phyloP scores from a whole-genome alignment of 306 rosid species.

The Castanea mollissima region DNA sequence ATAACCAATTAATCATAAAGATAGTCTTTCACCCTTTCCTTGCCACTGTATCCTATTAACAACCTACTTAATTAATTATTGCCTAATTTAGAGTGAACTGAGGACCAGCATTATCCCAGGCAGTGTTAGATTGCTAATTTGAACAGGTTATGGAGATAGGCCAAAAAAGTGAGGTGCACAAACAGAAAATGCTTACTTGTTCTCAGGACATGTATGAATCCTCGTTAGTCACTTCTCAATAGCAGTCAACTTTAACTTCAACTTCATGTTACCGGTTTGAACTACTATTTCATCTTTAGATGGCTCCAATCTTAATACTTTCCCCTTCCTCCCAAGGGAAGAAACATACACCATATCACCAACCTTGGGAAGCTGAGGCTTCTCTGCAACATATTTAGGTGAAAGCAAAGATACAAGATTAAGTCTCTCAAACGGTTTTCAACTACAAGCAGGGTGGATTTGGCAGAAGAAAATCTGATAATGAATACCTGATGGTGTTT shows the following conservation, averaged over 20 bases:
- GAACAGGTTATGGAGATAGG: constrained; percentile 1
- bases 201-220: constrained; percentile 10
- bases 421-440: not conserved
- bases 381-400: constrained; percentile 48
- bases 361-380: constrained; percentile 57
- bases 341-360: constrained; percentile 67
- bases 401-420: constrained; percentile 16
- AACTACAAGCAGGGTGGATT: constrained; percentile 1
- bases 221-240: constrained; percentile 39
- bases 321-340: constrained; percentile 69
- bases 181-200: not conserved
- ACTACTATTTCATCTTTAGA: constrained; percentile 74
- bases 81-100: not conserved
- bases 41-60: not conserved
- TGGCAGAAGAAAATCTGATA: constrained; percentile 7
- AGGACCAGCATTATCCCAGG: not conserved
- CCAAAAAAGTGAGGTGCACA: not conserved
- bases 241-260: constrained; percentile 70
- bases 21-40: not conserved
- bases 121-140: constrained; percentile 2
- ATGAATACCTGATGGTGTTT: constrained; percentile 51
- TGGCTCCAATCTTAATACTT: constrained; percentile 62
- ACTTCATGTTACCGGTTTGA: constrained; percentile 80
- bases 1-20: not conserved
- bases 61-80: not conserved